A percentile compares a stretch with the other conserved stretches of the same genome.
Evolutionary conservation across 805 yeast species (phyloP).

Genomic region (Nakazawaea populi): DNA sequence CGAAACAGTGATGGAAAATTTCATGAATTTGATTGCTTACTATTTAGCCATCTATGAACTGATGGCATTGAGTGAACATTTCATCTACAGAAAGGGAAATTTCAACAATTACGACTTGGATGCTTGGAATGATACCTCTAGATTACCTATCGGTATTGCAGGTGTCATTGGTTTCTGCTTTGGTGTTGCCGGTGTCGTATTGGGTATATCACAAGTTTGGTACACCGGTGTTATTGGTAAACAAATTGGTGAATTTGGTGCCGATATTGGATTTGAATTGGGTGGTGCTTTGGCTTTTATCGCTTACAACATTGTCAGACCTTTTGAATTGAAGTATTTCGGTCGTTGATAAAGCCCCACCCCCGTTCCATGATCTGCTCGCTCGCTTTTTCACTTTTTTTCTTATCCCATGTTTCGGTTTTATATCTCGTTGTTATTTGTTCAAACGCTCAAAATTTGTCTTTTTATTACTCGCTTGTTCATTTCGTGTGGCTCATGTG

Average conservation of each 20-base stretch:
- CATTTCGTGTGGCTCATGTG: no score
- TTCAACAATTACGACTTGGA: conserved; percentile 56
- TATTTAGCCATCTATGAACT: conserved; percentile 83
- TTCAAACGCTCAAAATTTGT: no score
- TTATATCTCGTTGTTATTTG: conserved; percentile 32
- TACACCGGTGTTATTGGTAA: conserved; percentile 66
- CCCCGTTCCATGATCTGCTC: not conserved
- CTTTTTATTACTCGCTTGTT: no score
- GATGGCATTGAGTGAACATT: conserved; percentile 75
- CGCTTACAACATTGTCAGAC: conserved; percentile 52
- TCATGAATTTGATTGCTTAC: conserved; percentile 89
- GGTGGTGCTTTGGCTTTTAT: conserved; percentile 62
- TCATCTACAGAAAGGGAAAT: conserved; percentile 60
- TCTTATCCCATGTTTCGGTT: not conserved
- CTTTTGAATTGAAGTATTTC: conserved; percentile 58
- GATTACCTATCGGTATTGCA: conserved; percentile 72
- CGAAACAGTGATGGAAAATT: conserved; percentile 67
- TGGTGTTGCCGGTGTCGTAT: conserved; percentile 79
- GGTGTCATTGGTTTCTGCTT: conserved; percentile 73
- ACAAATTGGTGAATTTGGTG: conserved; percentile 62
- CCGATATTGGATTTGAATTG: conserved; percentile 84
- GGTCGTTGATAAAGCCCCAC: conserved; percentile 32
- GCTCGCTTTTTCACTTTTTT: not conserved
- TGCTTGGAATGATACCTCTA: conserved; percentile 49
- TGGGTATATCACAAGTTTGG: conserved; percentile 89